Evolutionary conservation across 192 early-diverging fungal genomes (phyloP).

Genomic region (Coemansia sp.): DNA sequence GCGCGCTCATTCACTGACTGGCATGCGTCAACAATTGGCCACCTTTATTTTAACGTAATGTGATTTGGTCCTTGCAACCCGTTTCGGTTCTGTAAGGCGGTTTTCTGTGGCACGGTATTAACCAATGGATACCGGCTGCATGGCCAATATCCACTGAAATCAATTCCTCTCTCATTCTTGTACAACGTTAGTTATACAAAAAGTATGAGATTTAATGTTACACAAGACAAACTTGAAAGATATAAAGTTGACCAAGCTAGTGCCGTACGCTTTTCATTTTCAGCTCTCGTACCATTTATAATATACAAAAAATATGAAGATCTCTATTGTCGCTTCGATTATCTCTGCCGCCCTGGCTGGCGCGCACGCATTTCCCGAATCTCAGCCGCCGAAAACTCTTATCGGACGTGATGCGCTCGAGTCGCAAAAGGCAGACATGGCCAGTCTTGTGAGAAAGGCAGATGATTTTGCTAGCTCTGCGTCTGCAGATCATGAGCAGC

Average conservation of each 20-base stretch:
- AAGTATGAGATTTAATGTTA: not conserved
- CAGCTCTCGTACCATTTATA: too few species aligned
- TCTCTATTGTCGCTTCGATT: slow-evolving; percentile 12
- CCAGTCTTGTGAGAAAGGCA: slow-evolving; percentile 1
- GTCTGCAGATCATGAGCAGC: not conserved
- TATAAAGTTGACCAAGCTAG: not conserved
- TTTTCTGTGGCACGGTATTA: not conserved
- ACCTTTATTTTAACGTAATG: too few species aligned
- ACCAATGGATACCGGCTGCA: not conserved
- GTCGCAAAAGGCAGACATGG: slow-evolving; percentile 9
- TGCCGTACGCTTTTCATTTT: not conserved
- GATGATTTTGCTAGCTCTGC: not conserved
- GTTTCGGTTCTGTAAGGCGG: not conserved
- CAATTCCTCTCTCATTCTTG: not conserved
- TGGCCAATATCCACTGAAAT: not conserved
- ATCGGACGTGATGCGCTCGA: not conserved
- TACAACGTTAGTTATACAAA: not conserved
- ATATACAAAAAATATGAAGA: slow-evolving; percentile 18
- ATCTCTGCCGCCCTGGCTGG: slow-evolving; percentile 11
- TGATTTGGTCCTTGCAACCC: not conserved
- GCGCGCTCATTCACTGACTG: too few species aligned
- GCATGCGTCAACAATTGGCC: too few species aligned
- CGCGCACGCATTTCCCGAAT: not conserved
- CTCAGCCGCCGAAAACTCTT: not conserved
- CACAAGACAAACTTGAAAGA: not conserved